Base-by-base conservation (phyloP, 495 filamentous ascomycete genomes). In the Hypomontagnella monticulosa region DNA sequence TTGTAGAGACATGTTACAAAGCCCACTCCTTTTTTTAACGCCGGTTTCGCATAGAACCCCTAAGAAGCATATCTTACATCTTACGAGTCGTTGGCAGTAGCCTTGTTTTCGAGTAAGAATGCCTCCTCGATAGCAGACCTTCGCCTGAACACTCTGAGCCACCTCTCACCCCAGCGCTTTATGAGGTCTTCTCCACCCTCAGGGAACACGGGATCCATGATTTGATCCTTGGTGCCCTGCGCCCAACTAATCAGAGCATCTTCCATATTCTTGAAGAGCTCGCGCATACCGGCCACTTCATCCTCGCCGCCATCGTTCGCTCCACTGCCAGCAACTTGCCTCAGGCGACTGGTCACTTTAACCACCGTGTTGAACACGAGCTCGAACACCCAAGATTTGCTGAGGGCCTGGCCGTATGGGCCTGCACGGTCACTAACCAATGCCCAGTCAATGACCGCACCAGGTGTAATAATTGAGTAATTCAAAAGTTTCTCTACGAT, bases 401-500 rank as follows among this genome's bases (percentile, higher is more conserved):
- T 81, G 14, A 99, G 87, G 1, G 87, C 84, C 19, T 85, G 82
- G 20, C 91, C 92, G 30, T 87, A 83, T 8, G 71, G 57, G 9
- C 71, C 71, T 15, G 71, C 71, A 40, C 73, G 72, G 16, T 83
- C 84, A 58, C 89, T 84, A 27, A 83, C 78, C 3, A 98, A 76
- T 1, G 90, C 92, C 96, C 96, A 99, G 71, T 94, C 86, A 58
- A 97, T 83, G 40, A 99, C 93, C 27, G 86, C 86, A 33, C 84
- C 75, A 0, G 95, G 95, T 8, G 86, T 90, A 6, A 99, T 83
- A 61, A 99, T 96, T 34, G 90, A 93, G 80, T 98, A 99, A 74
- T 99, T 99, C 23, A 99, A 88, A 3, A 99, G 83, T 78, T 97
- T 98, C 81, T 99, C 95, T 55, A 98, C 84, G 68, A 99, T 93